Evolutionary conservation across 2,329 filamentous ascomycete species (phyloP).

Genomic region (Dactylellina parvicollis): DNA sequence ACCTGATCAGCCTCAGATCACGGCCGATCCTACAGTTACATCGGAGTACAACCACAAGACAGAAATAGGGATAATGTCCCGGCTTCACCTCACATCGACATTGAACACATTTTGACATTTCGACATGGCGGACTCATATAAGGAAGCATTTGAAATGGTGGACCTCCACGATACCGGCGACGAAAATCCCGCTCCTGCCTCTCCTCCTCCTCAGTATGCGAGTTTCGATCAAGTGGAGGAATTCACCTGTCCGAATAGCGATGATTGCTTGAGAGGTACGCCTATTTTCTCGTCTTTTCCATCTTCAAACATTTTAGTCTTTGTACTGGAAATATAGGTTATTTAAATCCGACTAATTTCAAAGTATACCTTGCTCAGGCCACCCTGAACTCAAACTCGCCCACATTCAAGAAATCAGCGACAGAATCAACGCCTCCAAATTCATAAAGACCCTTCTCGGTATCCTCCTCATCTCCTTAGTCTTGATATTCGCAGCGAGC

Average conservation of each 20-base stretch:
- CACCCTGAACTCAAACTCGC: constrained; percentile 3
- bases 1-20: not conserved
- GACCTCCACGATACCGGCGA: not conserved
- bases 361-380: not conserved
- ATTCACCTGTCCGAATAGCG: not conserved
- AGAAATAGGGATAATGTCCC: no score
- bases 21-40: not conserved
- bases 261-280: constrained; percentile 7
- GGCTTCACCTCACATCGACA: not conserved
- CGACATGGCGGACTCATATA: not conserved
- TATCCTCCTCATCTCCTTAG: not conserved
- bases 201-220: not conserved
- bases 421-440: not conserved
- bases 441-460: not conserved
- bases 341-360: not conserved
- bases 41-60: not conserved
- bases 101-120: not conserved
- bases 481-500: not conserved
- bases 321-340: no score
- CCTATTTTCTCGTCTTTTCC: not conserved
- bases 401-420: not conserved
- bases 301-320: no score
- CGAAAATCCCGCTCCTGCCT: not conserved
- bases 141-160: not conserved
- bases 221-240: not conserved